These are phyloP conservation scores for Pinus tabuliformis DNA, from an alignment of 75 land plant genomes.

Conservation along the genomic window DNA sequence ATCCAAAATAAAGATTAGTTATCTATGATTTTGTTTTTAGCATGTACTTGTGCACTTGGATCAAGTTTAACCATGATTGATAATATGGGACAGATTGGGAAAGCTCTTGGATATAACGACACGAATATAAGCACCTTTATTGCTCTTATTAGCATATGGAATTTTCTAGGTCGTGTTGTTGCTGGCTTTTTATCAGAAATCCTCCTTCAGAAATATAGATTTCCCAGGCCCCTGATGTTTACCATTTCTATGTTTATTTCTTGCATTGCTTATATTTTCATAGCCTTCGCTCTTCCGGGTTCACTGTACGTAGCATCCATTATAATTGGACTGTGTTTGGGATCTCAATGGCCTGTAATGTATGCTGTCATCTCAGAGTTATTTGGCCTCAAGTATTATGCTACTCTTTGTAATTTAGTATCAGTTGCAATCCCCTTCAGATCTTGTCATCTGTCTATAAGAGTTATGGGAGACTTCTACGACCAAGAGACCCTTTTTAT, in stretches of 20 bases:
- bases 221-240: slow-evolving; percentile 24
- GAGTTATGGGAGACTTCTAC: slow-evolving; percentile 50
- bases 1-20: too few relatives aligned
- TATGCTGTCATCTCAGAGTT: slow-evolving; percentile 58
- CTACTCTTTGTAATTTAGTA: slow-evolving; percentile 50
- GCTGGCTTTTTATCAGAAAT: slow-evolving; percentile 53
- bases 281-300: slow-evolving; percentile 32
- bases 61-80: slow-evolving; percentile 41
- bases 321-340: slow-evolving; percentile 47
- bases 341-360: slow-evolving; percentile 47
- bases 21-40: background rate
- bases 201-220: slow-evolving; percentile 20
- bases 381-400: slow-evolving; percentile 66
- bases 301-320: slow-evolving; percentile 50
- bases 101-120: slow-evolving; percentile 38
- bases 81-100: slow-evolving; percentile 49
- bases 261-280: slow-evolving; percentile 28
- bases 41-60: slow-evolving; percentile 42
- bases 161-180: slow-evolving; percentile 42
- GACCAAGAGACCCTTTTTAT: slow-evolving; percentile 29
- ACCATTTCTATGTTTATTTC: slow-evolving; percentile 13
- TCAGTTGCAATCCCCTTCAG: slow-evolving; percentile 57
- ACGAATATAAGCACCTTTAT: slow-evolving; percentile 37
- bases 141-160: slow-evolving; percentile 65
- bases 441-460: slow-evolving; percentile 54